Conservation (phyloP, 352 stramenopile species). For the Peronospora tabacina region DNA sequence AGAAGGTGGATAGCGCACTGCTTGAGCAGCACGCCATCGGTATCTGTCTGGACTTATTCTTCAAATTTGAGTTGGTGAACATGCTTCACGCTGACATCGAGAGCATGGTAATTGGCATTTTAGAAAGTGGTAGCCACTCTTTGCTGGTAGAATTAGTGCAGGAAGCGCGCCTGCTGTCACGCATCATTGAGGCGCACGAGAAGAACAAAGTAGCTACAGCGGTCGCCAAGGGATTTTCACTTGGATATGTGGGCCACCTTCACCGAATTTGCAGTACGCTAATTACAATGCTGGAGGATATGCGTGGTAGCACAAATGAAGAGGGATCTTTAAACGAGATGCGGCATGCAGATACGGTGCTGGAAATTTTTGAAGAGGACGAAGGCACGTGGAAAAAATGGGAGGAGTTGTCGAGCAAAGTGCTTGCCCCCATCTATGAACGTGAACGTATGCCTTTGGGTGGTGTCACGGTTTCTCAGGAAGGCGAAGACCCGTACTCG, state of each 20-base stretch:
- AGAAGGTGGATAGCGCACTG: constrained; percentile 62
- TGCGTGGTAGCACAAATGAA: constrained; percentile 53
- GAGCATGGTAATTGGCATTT: constrained; percentile 77
- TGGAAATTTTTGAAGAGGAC: constrained; percentile 77
- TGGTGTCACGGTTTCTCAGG: constrained; percentile 46
- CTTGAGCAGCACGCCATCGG: constrained; percentile 63
- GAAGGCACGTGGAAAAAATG: constrained; percentile 67
- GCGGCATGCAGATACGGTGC: constrained; percentile 69
- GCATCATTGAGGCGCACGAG: constrained; percentile 70
- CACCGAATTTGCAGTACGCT: constrained; percentile 85
- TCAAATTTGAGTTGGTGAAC: constrained; percentile 83
- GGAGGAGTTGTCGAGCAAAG: constrained; percentile 63
- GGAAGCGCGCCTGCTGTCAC: constrained; percentile 54
- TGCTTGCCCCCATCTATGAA: constrained; percentile 70
- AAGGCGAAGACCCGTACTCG: constrained; percentile 63
- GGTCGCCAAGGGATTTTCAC: constrained; percentile 52
- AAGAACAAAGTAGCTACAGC: constrained; percentile 63
- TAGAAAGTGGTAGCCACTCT: constrained; percentile 71
- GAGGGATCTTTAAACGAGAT: constrained; percentile 74
- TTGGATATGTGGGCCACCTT: constrained; percentile 77
- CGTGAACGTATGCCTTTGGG: constrained; percentile 69
- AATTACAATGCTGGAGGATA: constrained; percentile 68
- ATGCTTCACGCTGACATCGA: constrained; percentile 84
- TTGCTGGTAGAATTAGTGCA: constrained; percentile 70
- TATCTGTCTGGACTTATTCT: constrained; percentile 78